Percentiles rank a stretch among this genome's conserved stretches.
Conservation (phyloP, 2,329 filamentous ascomycete species). For the Fusarium proliferatum region DNA sequence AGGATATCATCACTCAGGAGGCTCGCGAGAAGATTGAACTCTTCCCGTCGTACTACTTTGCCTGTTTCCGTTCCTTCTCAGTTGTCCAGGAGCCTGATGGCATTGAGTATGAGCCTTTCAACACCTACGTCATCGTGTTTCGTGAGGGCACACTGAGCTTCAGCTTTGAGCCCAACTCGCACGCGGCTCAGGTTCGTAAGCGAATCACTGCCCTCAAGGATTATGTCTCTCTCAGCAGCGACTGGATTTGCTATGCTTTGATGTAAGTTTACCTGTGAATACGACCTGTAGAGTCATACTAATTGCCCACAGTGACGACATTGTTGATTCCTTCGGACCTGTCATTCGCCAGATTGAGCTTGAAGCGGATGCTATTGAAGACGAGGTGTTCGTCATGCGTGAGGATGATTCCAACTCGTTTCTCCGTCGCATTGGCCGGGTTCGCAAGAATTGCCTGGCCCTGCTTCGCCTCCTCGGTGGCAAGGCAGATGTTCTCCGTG, state of each 20-base stretch:
- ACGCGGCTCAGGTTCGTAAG: slow-evolving; percentile 89
- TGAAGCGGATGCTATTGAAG: slow-evolving; percentile 93
- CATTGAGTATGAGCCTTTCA: slow-evolving; percentile 91
- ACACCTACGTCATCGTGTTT: slow-evolving; percentile 97
- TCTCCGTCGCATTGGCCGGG: slow-evolving; percentile 86
- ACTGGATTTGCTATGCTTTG: slow-evolving; percentile 99
- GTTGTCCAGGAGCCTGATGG: slow-evolving; percentile 80
- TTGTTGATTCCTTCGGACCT: slow-evolving; percentile 94
- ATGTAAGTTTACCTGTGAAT: slow-evolving; percentile 70
- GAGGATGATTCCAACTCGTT: slow-evolving; percentile 90
- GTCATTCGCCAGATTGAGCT: slow-evolving; percentile 87
- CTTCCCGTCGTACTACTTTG: slow-evolving; percentile 97
- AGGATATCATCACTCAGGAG: slow-evolving; percentile 96
- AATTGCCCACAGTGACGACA: slow-evolving; percentile 76
- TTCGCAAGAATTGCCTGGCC: slow-evolving; percentile 94
- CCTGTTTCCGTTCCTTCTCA: slow-evolving; percentile 94
- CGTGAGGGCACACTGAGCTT: slow-evolving; percentile 95
- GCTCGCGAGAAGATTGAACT: slow-evolving; percentile 98
- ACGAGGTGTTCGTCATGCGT: slow-evolving; percentile 92
- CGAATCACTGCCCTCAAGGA: slow-evolving; percentile 93
- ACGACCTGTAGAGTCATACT: slow-evolving; percentile 39
- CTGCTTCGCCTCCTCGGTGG: slow-evolving; percentile 92
- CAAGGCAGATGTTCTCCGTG: slow-evolving; percentile 97
- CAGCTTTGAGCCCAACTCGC: slow-evolving; percentile 87
- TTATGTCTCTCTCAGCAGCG: slow-evolving; percentile 92